Evolutionary conservation across 2,329 filamentous ascomycete species (phyloP).

Genomic region (Claviceps digitariae): DNA sequence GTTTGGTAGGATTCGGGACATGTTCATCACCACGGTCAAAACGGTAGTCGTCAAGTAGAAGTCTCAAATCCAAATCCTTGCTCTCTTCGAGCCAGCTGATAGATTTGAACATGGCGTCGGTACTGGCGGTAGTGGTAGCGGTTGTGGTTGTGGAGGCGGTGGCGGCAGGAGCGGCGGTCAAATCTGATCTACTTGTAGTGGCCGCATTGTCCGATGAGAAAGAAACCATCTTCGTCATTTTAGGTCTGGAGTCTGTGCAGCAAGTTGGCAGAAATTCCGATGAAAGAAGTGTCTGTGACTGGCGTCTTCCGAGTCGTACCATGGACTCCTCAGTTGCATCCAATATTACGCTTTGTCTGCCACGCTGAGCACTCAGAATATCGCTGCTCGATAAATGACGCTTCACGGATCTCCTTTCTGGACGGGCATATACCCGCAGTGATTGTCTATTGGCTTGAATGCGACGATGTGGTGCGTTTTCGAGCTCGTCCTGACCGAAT

Average conservation of each 20-base stretch:
- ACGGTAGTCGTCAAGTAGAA: constrained; percentile 59
- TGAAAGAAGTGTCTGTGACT: constrained; percentile 11
- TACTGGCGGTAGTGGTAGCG: constrained; percentile 6
- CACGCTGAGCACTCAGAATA: constrained; percentile 40
- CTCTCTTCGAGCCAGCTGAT: constrained; percentile 66
- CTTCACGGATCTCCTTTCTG: constrained; percentile 29
- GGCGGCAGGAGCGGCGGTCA: constrained; percentile 13
- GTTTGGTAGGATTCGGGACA: constrained; percentile 28
- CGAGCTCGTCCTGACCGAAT: constrained; percentile 9
- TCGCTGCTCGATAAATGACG: constrained; percentile 55
- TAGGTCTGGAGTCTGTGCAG: not conserved
- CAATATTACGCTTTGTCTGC: constrained; percentile 24
- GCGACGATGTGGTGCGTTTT: constrained; percentile 6
- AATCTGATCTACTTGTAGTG: constrained; percentile 6
- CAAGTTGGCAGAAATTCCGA: constrained; percentile 1
- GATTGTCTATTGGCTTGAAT: not conserved
- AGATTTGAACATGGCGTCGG: constrained; percentile 48
- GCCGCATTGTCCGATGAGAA: constrained; percentile 9
- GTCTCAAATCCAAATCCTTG: constrained; percentile 51
- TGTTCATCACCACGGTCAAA: constrained; percentile 40
- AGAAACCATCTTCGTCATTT: constrained; percentile 13
- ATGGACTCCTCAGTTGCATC: constrained; percentile 16
- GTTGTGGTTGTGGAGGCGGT: not conserved
- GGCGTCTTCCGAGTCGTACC: constrained; percentile 14
- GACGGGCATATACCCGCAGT: not conserved